Evolutionary conservation across 495 filamentous ascomycete species (phyloP), one percentile per base, ranked within the genome.

Genomic region (Aspergillus homomorphus): DNA sequence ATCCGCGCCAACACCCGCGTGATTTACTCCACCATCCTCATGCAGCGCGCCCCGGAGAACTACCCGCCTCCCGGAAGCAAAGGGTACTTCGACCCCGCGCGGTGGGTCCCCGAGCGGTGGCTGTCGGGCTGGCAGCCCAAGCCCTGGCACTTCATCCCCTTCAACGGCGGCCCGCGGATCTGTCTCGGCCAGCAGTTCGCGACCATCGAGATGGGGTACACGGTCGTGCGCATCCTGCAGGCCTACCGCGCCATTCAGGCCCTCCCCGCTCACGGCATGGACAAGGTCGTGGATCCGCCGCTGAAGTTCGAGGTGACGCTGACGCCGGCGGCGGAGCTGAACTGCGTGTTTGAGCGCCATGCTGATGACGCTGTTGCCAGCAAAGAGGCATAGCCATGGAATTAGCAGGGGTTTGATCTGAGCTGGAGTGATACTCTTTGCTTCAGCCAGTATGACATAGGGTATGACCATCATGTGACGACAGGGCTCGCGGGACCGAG

Each of bases 21-120:
- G 20, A 70, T 76, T 43, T 82, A 79, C 61, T 69, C 74, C 21
- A 77, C 79, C 0, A 82, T 82, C 62, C 67, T 80, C 21, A 83
- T 89, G 80, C 84, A 89, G 62, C 77, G 84, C 0, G 69, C 73
- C 56, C 68, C 71, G 19, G 74, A 79, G 41, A 66, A 83, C 41
- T 87, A 82, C 43, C 67, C 71, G 55, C 74, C 78, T 0, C 70
- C 73, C 0, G 82, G 80, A 22, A 76, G 78, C 10, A 66, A 66
- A 26, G 69, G 76, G n/a, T 77, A 77, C 53, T 80, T 80, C 58
- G 71, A 78, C 23, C 82, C 84, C 0, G 72, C 42, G 4, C 66
- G 69, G 75, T 75, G 69, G 79, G 61, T 84, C 72, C 89, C 91
- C 0, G 89, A 95, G 51, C 78, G 91, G 10, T 96, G 93, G 92